Conservation (phyloP, 768 basidiomycete species). For the Obba rivulosa region DNA sequence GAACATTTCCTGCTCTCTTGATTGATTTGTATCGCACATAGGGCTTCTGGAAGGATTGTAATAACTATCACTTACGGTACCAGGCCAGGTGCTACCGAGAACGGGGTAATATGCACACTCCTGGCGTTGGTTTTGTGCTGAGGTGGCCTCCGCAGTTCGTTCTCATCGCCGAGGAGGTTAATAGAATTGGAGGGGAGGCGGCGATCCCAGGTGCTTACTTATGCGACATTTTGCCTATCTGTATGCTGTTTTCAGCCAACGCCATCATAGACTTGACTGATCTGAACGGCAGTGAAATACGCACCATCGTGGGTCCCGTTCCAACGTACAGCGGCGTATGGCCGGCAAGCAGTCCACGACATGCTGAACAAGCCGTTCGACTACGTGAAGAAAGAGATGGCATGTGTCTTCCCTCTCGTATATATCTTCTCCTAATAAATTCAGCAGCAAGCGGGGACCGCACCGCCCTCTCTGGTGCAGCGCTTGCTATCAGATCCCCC, state of each 20-base stretch:
- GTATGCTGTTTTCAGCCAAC: not conserved
- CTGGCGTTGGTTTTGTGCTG: not conserved
- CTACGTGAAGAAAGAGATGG: slow-evolving; percentile 16
- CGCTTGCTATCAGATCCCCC: slow-evolving; percentile 19
- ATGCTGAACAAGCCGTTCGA: slow-evolving; percentile 16
- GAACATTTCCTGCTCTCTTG: too few species aligned
- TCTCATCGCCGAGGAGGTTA: slow-evolving; percentile 33
- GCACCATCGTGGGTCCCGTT: slow-evolving; percentile 24
- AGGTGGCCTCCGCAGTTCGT: slow-evolving; percentile 27
- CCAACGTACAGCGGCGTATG: slow-evolving; percentile 13
- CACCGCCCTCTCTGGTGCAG: slow-evolving; percentile 11
- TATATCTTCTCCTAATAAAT: not conserved
- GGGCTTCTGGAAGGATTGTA: slow-evolving; percentile 1
- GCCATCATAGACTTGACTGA: slow-evolving; percentile 2
- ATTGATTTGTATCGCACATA: too few species aligned
- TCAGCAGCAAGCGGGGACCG: slow-evolving; percentile 7
- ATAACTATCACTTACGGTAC: slow-evolving; percentile 8
- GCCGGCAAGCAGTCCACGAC: slow-evolving; percentile 7
- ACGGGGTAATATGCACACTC: not conserved
- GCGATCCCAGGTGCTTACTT: slow-evolving; percentile 36
- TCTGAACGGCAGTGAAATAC: slow-evolving; percentile 13
- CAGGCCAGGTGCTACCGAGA: not conserved
- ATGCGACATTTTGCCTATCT: slow-evolving; percentile 20
- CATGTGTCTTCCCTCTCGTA: not conserved
- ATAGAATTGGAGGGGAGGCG: slow-evolving; percentile 26